A percentile compares a stretch with the other conserved stretches of the same genome.
phyloP scores from a whole-genome alignment of 345 rosid species.

The Hypericum androsaemum region DNA sequence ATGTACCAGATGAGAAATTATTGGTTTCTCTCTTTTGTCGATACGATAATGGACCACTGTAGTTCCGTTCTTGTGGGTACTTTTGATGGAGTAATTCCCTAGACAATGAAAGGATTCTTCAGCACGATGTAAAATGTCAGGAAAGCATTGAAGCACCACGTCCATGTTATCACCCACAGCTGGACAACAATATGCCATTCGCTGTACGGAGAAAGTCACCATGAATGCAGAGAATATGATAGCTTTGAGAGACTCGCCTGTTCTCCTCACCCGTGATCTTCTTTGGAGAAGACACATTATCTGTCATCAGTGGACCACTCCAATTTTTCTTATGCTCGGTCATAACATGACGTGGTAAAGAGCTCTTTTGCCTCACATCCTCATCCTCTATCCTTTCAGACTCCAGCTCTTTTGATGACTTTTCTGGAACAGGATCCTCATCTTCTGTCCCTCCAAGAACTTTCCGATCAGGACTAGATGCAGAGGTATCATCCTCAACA shows the following conservation, averaged over 20 bases:
- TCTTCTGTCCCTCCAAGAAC: constrained; percentile 27
- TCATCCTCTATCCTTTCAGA: constrained; percentile 42
- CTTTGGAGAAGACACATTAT: constrained; percentile 39
- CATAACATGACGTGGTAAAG: constrained; percentile 34
- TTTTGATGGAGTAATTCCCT: constrained; percentile 62
- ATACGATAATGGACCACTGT: constrained; percentile 59
- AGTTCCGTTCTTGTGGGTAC: constrained; percentile 51
- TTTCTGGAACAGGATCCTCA: constrained; percentile 35
- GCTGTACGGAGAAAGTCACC: background rate
- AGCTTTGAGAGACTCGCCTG: constrained; percentile 51
- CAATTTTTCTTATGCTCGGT: constrained; percentile 41
- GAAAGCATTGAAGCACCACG: background rate
- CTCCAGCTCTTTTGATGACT: constrained; percentile 29
- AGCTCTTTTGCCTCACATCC: constrained; percentile 33
- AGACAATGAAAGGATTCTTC: constrained; percentile 8
- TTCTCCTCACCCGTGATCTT: constrained; percentile 45
- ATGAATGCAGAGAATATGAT: constrained; percentile 1
- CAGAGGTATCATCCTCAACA: constrained; percentile 52
- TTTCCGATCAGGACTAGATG: constrained; percentile 50
- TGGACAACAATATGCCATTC: background rate
- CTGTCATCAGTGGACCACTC: constrained; percentile 53
- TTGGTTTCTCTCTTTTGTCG: constrained; percentile 58
- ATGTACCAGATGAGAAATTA: constrained; percentile 44
- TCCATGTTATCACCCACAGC: background rate
- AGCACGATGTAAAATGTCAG: constrained; percentile 12